Conservation (phyloP, 306 rosid genomes). For the Rosa persica region DNA sequence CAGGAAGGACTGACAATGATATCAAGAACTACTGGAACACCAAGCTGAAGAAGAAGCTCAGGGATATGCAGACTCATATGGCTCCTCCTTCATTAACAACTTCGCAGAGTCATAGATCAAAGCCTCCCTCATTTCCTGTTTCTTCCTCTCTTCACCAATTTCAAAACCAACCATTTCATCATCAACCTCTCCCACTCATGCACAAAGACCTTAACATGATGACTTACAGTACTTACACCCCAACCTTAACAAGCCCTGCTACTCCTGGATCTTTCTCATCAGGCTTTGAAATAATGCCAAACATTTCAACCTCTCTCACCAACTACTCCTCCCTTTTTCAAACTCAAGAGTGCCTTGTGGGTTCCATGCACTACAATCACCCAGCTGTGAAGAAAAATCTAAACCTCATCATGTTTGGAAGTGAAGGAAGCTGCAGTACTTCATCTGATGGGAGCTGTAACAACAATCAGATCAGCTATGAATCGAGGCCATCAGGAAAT, state of each 20-base stretch:
- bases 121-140: slow-evolving; percentile 29
- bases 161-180: slow-evolving; percentile 17
- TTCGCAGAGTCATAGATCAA: slow-evolving; percentile 9
- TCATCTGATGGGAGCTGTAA: slow-evolving; percentile 77
- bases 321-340: slow-evolving; percentile 36
- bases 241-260: slow-evolving; percentile 19
- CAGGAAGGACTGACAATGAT: slow-evolving; percentile 94
- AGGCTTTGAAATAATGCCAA: slow-evolving; percentile 28
- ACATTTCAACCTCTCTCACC: slow-evolving; percentile 28
- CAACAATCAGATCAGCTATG: slow-evolving; percentile 37
- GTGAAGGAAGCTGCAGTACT: slow-evolving; percentile 64
- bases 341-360: slow-evolving; percentile 41
- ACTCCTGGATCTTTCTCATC: slow-evolving; percentile 32
- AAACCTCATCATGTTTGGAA: slow-evolving; percentile 50
- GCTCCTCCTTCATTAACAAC: neutral
- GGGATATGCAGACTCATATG: slow-evolving; percentile 38
- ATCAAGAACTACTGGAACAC: slow-evolving; percentile 98
- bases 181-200: slow-evolving; percentile 20
- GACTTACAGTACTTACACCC: neutral
- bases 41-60: slow-evolving; percentile 85
- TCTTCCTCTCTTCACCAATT: neutral
- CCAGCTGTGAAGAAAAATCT: slow-evolving; percentile 33
- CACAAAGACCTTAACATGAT: slow-evolving; percentile 28
- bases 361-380: slow-evolving; percentile 36
- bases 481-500: slow-evolving; percentile 19